phyloP scores from a whole-genome alignment of 805 yeast species.

The Spencermartinsiella europaea region DNA sequence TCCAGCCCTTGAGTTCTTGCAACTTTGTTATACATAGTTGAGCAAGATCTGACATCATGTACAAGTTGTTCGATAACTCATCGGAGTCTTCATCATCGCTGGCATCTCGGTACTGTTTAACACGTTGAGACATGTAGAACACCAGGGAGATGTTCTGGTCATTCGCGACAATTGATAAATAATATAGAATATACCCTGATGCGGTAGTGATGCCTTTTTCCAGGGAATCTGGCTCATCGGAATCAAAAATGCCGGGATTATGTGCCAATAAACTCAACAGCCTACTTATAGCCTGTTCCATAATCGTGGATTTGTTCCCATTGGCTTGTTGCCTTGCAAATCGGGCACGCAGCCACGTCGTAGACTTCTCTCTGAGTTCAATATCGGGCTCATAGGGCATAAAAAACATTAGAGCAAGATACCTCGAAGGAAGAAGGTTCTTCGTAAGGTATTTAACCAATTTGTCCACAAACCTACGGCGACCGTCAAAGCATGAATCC shows the following conservation, averaged over 20 bases:
- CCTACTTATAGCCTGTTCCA: slow-evolving; percentile 65
- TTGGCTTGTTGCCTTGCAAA: slow-evolving; percentile 31
- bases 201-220: slow-evolving; percentile 36
- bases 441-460: slow-evolving; percentile 48
- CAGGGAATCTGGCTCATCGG: slow-evolving; percentile 5
- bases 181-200: slow-evolving; percentile 55
- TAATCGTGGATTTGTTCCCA: slow-evolving; percentile 35
- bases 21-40: slow-evolving; percentile 59
- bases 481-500: slow-evolving; percentile 57
- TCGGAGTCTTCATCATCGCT: slow-evolving; percentile 30
- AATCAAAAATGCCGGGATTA: slow-evolving; percentile 31
- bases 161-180: slow-evolving; percentile 53
- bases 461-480: slow-evolving; percentile 45
- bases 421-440: slow-evolving; percentile 56
- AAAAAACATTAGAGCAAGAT: slow-evolving; percentile 63
- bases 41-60: slow-evolving; percentile 66
- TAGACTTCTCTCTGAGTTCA: slow-evolving; percentile 44
- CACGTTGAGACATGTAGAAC: slow-evolving; percentile 69
- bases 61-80: slow-evolving; percentile 37
- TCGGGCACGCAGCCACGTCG: slow-evolving; percentile 69
- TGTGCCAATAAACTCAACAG: slow-evolving; percentile 68
- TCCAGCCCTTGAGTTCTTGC: slow-evolving; percentile 60
- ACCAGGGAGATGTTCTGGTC: slow-evolving; percentile 66
- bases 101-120: slow-evolving; percentile 71
- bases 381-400: slow-evolving; percentile 69